phyloP scores from a whole-genome alignment of 768 basidiomycete species.

The Agaricus blazei region DNA sequence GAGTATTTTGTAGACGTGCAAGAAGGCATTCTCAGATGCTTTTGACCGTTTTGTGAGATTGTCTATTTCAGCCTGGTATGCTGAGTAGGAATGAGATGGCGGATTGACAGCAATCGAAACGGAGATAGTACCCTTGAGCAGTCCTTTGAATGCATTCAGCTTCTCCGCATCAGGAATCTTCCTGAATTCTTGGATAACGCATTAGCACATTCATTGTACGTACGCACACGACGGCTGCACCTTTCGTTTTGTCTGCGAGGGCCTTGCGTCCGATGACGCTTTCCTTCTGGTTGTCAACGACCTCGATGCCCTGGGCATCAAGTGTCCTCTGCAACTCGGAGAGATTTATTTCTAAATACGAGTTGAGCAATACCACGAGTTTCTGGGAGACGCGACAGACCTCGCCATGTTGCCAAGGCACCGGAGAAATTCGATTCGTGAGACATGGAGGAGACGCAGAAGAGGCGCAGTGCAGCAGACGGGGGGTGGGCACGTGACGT shows the following conservation, averaged over 20 bases:
- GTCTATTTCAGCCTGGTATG: conserved; percentile 97
- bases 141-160: conserved; percentile 77
- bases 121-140: conserved; percentile 68
- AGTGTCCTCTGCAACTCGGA: conserved; percentile 89
- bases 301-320: conserved; percentile 88
- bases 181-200: conserved; percentile 73
- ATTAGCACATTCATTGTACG: neutral
- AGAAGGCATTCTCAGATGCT: conserved; percentile 88
- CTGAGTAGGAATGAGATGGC: conserved; percentile 30
- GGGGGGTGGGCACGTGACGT: conserved; percentile 13
- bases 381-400: conserved; percentile 32
- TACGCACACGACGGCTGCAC: conserved; percentile 32
- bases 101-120: neutral
- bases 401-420: conserved; percentile 89
- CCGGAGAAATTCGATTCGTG: conserved; percentile 86
- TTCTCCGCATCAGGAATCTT: conserved; percentile 91
- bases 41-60: conserved; percentile 91
- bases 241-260: conserved; percentile 93
- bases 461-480: conserved; percentile 6
- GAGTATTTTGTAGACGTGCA: conserved; percentile 94
- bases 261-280: conserved; percentile 90
- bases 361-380: neutral
- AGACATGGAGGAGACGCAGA: conserved; percentile 19
- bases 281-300: conserved; percentile 99
- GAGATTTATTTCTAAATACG: conserved; percentile 70